Base-by-base conservation (phyloP, 208 protist genomes). In the Trypanosoma congolense region DNA sequence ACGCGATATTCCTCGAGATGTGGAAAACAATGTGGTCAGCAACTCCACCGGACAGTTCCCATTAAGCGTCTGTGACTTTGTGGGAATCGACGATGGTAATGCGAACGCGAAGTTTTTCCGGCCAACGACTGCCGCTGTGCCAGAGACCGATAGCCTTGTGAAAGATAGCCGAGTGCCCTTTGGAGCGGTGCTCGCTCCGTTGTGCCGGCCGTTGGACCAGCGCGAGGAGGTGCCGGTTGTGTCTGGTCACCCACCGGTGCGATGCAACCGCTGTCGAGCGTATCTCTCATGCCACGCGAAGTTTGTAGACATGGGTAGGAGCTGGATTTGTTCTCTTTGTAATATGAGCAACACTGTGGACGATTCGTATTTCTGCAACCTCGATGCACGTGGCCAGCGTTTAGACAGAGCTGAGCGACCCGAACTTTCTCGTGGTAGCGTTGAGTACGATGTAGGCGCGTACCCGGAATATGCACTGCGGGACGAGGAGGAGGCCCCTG, bases 231-330 rank as follows among this genome's bases (percentile, higher is more conserved):
- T 91, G 9, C 81, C 84, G 0, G 56, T 93, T 45, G 75, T 96
- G 30, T 45, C 52, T 18, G 76, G 59, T 29, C 56, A 73, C 12
- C 68, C 80, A 5, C 95, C 95, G 6, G 74, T 96, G 33, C 88
- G 95, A n/a, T 98, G 95, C 68, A 61, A 89, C 26, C 88, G 92
- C 48, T 98, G 95, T 70, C 84, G 93, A 49, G 84, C 77, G 9
- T 98, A 97, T 74, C 77, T 97, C 9, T 93, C 87, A 56, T 88
- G 81, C 33, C 82, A 93, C 62, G 75, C 86, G 6, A 50, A 48
- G 4, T 96, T 97, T 64, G 66, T 79, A 14, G 75, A 97, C 36
- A 79, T 94, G 58, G 95, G 95, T 38, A 63, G 83, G 21, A 49
- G 44, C 42, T 98, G 91, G 88, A 57, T 67, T 42, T 98, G 95